Conservation (phyloP, 2,329 filamentous ascomycete genomes). For the Nothopassalora personata region DNA sequence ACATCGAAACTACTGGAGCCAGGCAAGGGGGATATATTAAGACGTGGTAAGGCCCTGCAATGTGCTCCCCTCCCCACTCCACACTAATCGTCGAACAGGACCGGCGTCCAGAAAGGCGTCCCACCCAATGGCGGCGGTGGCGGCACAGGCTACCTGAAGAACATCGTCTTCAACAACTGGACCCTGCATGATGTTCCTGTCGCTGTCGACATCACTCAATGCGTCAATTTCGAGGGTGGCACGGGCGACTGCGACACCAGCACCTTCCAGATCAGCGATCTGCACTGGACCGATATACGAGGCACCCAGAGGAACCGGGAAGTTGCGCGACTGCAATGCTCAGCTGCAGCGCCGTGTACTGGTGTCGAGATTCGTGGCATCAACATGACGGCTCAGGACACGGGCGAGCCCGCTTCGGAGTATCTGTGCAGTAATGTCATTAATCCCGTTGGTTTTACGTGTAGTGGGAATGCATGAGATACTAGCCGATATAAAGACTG, state of each 20-base stretch:
- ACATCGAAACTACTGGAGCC: conserved; percentile 38
- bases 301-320: conserved; percentile 25
- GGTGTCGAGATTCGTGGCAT: conserved; percentile 18
- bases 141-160: conserved; percentile 43
- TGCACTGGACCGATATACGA: conserved; percentile 27
- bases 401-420: not conserved
- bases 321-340: conserved; percentile 28
- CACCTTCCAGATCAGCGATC: conserved; percentile 37
- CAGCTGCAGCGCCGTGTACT: conserved; percentile 23
- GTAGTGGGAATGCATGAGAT: conserved; percentile 2
- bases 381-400: conserved; percentile 4
- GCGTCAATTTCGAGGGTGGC: conserved; percentile 23
- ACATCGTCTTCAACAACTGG: conserved; percentile 36
- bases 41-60: conserved; percentile 41
- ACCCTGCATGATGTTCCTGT: conserved; percentile 18
- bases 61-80: conserved; percentile 20
- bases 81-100: conserved; percentile 18
- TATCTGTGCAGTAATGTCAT: conserved; percentile 14
- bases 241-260: conserved; percentile 26
- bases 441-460: conserved; percentile 10
- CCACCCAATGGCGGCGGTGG: conserved; percentile 57
- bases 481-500: not conserved
- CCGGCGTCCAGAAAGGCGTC: conserved; percentile 42
- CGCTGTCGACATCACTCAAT: conserved; percentile 28
- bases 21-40: conserved; percentile 39